These are phyloP conservation scores for Boechera divaricarpa DNA, from an alignment of 345 rosid genomes.

Conservation along the genomic window DNA sequence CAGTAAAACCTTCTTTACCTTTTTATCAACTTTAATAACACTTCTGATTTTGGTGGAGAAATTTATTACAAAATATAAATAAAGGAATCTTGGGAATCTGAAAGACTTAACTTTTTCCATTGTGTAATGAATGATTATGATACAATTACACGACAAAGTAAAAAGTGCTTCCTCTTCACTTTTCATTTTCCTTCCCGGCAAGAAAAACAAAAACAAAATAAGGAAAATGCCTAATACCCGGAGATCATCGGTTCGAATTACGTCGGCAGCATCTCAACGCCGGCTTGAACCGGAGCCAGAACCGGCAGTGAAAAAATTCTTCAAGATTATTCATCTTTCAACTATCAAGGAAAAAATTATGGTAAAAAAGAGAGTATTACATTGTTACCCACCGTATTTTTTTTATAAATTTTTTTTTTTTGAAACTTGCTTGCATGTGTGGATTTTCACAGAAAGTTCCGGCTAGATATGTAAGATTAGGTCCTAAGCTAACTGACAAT, in stretches of 20 bases:
- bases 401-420: not conserved
- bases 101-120: constrained; percentile 1
- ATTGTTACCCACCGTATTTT: too few relatives aligned
- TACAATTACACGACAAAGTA: not conserved
- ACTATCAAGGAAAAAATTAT: constrained; percentile 22
- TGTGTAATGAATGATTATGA: not conserved
- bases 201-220: not conserved
- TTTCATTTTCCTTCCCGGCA: not conserved
- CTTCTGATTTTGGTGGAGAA: constrained; percentile 4
- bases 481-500: constrained; percentile 36
- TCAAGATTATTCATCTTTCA: constrained; percentile 13
- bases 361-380: constrained; percentile 13
- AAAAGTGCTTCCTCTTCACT: not conserved
- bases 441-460: constrained; percentile 32
- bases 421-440: constrained; percentile 38
- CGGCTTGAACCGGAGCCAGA: constrained; percentile 8
- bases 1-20: not conserved
- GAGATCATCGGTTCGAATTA: not conserved
- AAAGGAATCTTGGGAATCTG: constrained; percentile 20
- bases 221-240: constrained; percentile 11
- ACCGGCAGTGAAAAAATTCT: constrained; percentile 22
- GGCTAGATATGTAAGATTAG: constrained; percentile 34
- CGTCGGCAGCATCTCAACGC: constrained; percentile 27
- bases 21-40: not conserved
- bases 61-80: not conserved